These are phyloP conservation scores for Coleophoma eucalyptorum DNA, from an alignment of 2,329 filamentous ascomycete genomes.

Conservation along the genomic window DNA sequence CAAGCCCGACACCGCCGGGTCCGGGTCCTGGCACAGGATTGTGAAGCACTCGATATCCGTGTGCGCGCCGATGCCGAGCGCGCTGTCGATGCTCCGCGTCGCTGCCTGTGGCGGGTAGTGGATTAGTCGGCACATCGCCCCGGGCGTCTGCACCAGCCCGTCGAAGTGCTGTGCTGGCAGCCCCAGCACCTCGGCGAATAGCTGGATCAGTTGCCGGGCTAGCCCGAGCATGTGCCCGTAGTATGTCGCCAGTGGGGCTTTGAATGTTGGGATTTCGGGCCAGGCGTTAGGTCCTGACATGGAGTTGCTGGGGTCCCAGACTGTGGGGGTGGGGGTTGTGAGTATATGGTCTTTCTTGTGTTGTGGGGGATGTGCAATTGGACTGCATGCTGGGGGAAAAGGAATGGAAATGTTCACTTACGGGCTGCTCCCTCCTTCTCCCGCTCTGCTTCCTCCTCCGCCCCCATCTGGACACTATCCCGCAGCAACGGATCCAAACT, in stretches of 20 bases:
- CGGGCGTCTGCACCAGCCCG: slow-evolving; percentile 43
- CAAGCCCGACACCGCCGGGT: slow-evolving; percentile 29
- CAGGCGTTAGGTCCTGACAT: slow-evolving; percentile 40
- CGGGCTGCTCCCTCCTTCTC: no score
- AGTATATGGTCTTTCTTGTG: no score
- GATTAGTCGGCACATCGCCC: slow-evolving; percentile 28
- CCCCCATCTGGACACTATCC: slow-evolving; percentile 4
- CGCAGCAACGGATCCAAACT: slow-evolving; percentile 30
- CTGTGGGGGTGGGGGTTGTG: no score
- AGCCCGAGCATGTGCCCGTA: not conserved
- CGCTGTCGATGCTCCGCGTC: slow-evolving; percentile 2
- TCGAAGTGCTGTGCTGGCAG: slow-evolving; percentile 49
- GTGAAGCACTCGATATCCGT: slow-evolving; percentile 41
- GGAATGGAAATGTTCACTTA: no score
- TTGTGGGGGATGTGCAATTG: no score
- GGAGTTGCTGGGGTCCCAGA: slow-evolving; percentile 26
- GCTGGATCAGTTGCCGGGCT: slow-evolving; percentile 37
- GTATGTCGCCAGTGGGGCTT: not conserved
- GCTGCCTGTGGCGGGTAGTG: slow-evolving; percentile 20
- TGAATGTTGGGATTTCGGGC: slow-evolving; percentile 17
- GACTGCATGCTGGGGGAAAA: no score
- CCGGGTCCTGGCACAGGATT: slow-evolving; percentile 38
- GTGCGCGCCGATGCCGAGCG: slow-evolving; percentile 33
- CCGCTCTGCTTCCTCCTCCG: no score
- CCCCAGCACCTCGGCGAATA: slow-evolving; percentile 47